Conservation (phyloP, 495 filamentous ascomycete species). For the Saxophila tyrrhenica region DNA sequence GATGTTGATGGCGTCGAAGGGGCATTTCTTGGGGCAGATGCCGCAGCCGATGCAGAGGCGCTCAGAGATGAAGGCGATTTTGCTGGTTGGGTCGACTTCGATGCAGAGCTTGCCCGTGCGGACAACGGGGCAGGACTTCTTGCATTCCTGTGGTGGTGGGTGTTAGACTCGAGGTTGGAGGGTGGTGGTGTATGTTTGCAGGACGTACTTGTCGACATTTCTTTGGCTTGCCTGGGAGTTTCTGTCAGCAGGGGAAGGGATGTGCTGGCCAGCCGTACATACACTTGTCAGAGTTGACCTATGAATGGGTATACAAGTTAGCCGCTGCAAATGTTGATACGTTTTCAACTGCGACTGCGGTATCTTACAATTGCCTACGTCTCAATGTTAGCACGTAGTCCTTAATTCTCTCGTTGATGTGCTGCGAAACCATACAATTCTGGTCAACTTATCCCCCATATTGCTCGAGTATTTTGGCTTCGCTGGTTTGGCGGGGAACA, state of each 20-base stretch:
- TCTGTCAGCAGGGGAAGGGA: too few relatives aligned
- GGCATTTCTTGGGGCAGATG: conserved; percentile 98
- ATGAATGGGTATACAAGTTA: not conserved
- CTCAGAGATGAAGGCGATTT: conserved; percentile 97
- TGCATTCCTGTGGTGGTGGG: conserved; percentile 76
- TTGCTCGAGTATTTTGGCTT: too few relatives aligned
- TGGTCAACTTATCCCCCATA: conserved; percentile 78
- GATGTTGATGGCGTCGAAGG: conserved; percentile 97
- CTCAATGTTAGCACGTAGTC: too few relatives aligned
- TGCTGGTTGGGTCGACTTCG: conserved; percentile 79
- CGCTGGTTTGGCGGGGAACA: too few relatives aligned
- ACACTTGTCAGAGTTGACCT: conserved; percentile 78
- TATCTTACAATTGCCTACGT: too few relatives aligned
- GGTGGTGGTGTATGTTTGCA: not conserved
- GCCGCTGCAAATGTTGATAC: not conserved
- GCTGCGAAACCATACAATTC: conserved; percentile 25
- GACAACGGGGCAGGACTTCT: conserved; percentile 97
- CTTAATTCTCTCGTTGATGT: not conserved
- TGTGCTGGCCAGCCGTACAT: too few relatives aligned
- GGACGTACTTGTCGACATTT: conserved; percentile 7
- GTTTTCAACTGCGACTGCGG: too few relatives aligned
- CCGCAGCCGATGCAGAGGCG: conserved; percentile 92
- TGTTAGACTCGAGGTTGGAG: conserved; percentile 52
- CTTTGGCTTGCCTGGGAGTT: conserved; percentile 12
- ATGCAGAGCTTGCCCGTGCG: conserved; percentile 95